These are phyloP conservation scores for Agaricales sp. DNA, from an alignment of 1,284 basidiomycete species.

Conservation along the genomic window DNA sequence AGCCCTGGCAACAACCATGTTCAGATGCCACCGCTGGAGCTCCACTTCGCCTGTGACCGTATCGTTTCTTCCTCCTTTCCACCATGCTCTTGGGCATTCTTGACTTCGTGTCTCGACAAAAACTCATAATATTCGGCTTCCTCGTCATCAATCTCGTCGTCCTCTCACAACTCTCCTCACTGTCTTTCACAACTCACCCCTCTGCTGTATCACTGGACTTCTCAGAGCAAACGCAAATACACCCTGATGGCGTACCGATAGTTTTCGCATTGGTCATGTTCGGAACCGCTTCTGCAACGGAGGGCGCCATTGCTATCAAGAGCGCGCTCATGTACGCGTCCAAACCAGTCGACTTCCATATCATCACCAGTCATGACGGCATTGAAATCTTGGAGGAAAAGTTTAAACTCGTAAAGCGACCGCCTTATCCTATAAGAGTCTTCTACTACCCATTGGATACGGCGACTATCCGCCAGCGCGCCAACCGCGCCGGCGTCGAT, in stretches of 20 bases:
- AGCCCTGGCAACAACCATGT: neutral
- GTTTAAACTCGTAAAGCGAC: neutral
- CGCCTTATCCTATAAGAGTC: neutral
- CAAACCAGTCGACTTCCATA: neutral
- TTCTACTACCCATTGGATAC: neutral
- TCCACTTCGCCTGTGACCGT: neutral
- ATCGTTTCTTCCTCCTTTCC: neutral
- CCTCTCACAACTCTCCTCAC: neutral
- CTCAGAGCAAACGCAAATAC: too few species aligned
- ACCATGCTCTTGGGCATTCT: neutral
- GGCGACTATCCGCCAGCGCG: neutral
- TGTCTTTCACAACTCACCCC: neutral
- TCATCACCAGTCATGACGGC: neutral
- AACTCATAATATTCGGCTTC: neutral
- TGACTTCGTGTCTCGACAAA: neutral
- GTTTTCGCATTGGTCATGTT: neutral
- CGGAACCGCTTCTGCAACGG: neutral
- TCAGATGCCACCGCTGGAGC: neutral
- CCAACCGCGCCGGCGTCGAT: neutral
- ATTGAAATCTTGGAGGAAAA: neutral
- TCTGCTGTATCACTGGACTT: too few species aligned
- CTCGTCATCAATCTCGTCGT: neutral
- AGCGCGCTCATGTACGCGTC: neutral
- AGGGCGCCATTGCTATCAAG: neutral
- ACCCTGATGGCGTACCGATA: too few species aligned